Evolutionary conservation across 805 yeast genomes (phyloP).

Genomic region (Debaryomyces prosopidis): DNA sequence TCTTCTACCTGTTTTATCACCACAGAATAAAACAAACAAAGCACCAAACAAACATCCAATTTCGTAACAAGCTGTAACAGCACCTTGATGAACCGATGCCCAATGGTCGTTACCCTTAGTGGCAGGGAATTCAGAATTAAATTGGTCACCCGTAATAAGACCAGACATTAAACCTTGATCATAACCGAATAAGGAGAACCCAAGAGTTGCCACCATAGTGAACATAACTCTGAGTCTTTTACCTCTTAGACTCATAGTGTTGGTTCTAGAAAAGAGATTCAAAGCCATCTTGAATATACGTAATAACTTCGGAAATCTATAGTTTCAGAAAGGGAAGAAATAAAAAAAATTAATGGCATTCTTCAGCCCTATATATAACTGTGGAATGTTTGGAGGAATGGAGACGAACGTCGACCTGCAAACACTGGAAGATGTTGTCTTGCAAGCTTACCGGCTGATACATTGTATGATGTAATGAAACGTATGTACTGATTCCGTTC

Average conservation of each 20-base stretch:
- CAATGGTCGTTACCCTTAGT: constrained; percentile 28
- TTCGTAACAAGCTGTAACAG: constrained; percentile 67
- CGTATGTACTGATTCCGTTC: no score
- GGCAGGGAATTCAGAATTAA: constrained; percentile 40
- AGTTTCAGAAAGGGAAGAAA: no score
- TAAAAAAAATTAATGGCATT: no score
- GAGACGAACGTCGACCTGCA: neutral
- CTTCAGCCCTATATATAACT: no score
- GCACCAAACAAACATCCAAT: constrained; percentile 56
- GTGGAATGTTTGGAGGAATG: neutral
- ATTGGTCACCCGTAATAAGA: constrained; percentile 38
- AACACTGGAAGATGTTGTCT: neutral
- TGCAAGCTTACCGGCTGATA: no score
- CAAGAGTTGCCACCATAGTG: constrained; percentile 28
- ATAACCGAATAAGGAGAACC: constrained; percentile 33
- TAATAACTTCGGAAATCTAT: no score
- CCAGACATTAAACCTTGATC: constrained; percentile 49
- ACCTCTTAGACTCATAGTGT: constrained; percentile 60
- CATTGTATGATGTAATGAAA: no score
- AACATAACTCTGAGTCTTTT: constrained; percentile 37
- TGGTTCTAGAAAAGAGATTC: constrained; percentile 35
- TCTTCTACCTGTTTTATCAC: constrained; percentile 45
- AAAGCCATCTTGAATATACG: neutral
- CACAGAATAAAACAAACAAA: constrained; percentile 36
- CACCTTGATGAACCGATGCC: constrained; percentile 59